These are phyloP conservation scores for Wallacemonas sp. DNA, from an alignment of 208 protist genomes.

Conservation along the genomic window DNA sequence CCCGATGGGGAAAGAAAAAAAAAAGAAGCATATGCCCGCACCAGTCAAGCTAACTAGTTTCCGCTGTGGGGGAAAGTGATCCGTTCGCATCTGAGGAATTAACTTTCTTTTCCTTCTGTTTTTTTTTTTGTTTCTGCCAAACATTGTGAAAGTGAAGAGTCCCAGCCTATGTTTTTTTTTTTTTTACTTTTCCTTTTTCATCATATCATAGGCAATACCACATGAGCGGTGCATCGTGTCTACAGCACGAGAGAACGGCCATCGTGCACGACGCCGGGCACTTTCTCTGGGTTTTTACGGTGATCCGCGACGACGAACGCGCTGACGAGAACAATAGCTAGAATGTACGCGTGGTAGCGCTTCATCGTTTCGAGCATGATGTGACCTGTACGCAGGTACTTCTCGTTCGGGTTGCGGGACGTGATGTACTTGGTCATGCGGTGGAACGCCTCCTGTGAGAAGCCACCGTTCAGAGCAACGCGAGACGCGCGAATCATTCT, in stretches of 20 bases:
- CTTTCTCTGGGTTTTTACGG: constrained; percentile 52
- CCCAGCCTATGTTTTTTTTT: no score
- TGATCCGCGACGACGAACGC: constrained; percentile 69
- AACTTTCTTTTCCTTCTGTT: background rate
- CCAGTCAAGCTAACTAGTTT: no score
- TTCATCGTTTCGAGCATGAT: constrained; percentile 83
- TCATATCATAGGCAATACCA: no score
- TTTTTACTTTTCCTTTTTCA: background rate
- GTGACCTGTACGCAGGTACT: constrained; percentile 79
- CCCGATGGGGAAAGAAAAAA: background rate
- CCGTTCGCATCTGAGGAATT: no score
- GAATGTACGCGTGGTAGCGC: constrained; percentile 79
- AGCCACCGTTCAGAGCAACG: constrained; percentile 28
- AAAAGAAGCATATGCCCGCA: no score
- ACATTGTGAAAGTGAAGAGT: background rate
- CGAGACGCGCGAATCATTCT: constrained; percentile 30
- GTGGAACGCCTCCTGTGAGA: constrained; percentile 84
- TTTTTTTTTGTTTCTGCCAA: background rate
- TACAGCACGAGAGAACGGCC: constrained; percentile 84
- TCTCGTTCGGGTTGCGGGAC: constrained; percentile 87
- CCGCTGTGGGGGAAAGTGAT: no score
- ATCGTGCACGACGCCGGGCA: constrained; percentile 64
- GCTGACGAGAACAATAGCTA: constrained; percentile 63
- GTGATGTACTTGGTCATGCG: constrained; percentile 86
- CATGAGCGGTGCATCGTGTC: no score